Base-by-base conservation (phyloP, 805 yeast genomes). In the Spencermartinsiella europaea region DNA sequence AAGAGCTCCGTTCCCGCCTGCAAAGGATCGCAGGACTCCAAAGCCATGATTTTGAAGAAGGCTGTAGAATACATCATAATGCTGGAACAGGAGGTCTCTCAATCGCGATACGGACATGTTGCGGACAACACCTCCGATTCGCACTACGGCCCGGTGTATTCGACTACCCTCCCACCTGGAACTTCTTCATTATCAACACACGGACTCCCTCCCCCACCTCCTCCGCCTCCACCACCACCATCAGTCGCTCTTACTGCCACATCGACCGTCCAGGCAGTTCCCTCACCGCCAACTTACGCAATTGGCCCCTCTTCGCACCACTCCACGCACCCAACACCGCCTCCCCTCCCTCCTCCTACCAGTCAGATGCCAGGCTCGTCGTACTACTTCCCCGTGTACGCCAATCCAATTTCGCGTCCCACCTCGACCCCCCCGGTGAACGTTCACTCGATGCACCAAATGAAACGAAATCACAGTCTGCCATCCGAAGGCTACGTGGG, bases 21-120 rank as follows among this genome's bases (percentile, higher is more conserved):
- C 36, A 59, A 68, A 28, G 64, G 69, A 14, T 63, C 70, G 4
- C 70, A 67, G 50, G 75, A 70, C 45, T 71, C 76, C n/a, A 72
- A 72, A 53, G 75, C 76, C 0, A 65, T 64, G 43, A 68, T 71
- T 14, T 59, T 72, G 40, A 67, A 64, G 38, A 70, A 71, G 54
- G 65, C 73, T 1, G 70, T 67, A 5, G 73, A 69, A 42, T 71
- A 72, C 52, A 72, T 72, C 38, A 65, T 68, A 27, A 49, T 60
- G 3, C 55, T 72, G 34, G 71, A 72, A 42, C 58, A 55, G 41
- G 63, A 59, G 44, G 40, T 54, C 10, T 20, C 39, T 27, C 41
- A 22, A 14, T 35, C 46, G 25, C 36, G 60, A 10, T 47, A 49
- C 46, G 46, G 46, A 3, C 45, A 50, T 19, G 14, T 27, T 17